Conservation (phyloP, 106 monocot species). For the Platanthera guangdongensis region DNA sequence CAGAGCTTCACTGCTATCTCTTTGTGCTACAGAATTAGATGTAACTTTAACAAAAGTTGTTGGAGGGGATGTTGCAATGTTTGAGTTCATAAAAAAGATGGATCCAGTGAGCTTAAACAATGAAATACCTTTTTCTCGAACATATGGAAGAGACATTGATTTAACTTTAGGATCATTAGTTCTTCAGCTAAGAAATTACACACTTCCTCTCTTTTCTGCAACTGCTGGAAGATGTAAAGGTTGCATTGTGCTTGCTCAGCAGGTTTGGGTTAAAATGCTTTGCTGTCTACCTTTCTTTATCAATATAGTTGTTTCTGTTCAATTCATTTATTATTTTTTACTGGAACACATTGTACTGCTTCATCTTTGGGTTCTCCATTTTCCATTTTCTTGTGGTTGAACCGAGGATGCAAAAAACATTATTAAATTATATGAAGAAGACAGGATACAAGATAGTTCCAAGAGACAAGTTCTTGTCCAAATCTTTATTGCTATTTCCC, state of each 20-base stretch:
- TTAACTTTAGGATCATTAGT: slow-evolving; percentile 54
- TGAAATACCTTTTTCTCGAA: slow-evolving; percentile 81
- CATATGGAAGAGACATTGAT: slow-evolving; percentile 77
- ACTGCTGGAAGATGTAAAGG: slow-evolving; percentile 85
- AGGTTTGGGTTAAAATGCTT: slow-evolving; percentile 37
- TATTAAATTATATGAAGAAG: too few relatives aligned
- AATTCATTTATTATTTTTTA: not conserved
- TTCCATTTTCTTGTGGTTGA: not conserved
- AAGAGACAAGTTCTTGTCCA: not conserved
- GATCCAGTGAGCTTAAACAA: slow-evolving; percentile 58
- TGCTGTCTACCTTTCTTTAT: not conserved
- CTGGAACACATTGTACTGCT: not conserved
- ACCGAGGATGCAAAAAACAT: too few relatives aligned
- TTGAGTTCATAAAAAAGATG: slow-evolving; percentile 69
- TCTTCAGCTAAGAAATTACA: slow-evolving; percentile 64
- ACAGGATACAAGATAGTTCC: not conserved
- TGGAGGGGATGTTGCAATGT: slow-evolving; percentile 79
- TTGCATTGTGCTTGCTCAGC: slow-evolving; percentile 85
- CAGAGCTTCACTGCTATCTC: slow-evolving; percentile 70
- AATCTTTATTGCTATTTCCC: too few relatives aligned
- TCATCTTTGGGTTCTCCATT: not conserved
- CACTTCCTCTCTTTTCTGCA: slow-evolving; percentile 73
- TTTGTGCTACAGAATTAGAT: slow-evolving; percentile 69
- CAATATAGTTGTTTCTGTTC: not conserved
- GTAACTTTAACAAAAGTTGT: slow-evolving; percentile 68